phyloP scores from a whole-genome alignment of 345 rosid species.

The Nasturtium officinale region DNA sequence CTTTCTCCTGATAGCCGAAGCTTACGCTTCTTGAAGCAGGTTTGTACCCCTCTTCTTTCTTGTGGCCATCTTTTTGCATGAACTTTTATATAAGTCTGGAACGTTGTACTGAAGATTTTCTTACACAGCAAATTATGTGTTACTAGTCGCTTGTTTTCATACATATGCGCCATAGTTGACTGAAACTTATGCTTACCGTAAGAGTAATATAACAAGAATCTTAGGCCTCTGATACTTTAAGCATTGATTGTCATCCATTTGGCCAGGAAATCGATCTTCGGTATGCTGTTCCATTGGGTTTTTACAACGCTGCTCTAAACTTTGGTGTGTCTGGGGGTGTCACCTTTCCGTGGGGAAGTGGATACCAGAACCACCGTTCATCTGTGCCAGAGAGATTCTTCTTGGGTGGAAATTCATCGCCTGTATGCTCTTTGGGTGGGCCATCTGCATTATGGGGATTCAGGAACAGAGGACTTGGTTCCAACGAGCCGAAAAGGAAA shows the following conservation, averaged over 20 bases:
- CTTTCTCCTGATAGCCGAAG: constrained; percentile 88
- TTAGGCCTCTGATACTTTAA: constrained; percentile 17
- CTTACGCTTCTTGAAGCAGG: constrained; percentile 87
- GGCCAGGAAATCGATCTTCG: constrained; percentile 87
- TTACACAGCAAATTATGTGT: neutral
- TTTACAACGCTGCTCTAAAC: constrained; percentile 71
- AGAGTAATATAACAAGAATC: constrained; percentile 8
- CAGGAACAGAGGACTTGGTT: constrained; percentile 81
- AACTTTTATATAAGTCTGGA: neutral
- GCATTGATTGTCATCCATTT: neutral
- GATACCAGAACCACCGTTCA: constrained; percentile 55
- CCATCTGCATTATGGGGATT: constrained; percentile 88
- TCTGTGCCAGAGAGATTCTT: constrained; percentile 88
- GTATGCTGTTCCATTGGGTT: constrained; percentile 79
- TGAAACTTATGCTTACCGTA: neutral
- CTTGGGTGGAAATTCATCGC: constrained; percentile 90
- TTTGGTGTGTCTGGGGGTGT: constrained; percentile 78
- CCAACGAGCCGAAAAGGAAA: constrained; percentile 70
- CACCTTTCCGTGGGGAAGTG: constrained; percentile 75
- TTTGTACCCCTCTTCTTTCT: constrained; percentile 37
- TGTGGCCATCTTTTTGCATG: neutral
- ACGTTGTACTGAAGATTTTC: neutral
- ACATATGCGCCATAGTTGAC: neutral
- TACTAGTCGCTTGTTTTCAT: neutral
- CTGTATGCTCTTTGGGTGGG: constrained; percentile 75